Evolutionary conservation across 129 eudicot genomes (phyloP), one percentile per base, ranked within the genome.

Genomic region (Daucus carota): DNA sequence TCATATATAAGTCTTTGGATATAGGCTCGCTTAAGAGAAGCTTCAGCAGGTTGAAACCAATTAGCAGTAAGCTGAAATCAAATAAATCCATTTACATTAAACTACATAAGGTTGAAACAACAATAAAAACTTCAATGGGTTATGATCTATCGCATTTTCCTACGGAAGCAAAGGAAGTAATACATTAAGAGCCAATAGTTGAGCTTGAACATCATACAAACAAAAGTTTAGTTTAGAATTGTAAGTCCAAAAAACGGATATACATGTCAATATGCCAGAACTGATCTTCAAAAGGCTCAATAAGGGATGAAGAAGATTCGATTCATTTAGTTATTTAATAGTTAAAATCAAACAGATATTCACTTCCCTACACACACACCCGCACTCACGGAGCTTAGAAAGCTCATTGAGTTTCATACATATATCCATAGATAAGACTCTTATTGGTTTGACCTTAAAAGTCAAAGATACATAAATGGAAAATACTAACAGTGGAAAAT

Each of bases 31-130:
- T 93, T 93, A 6, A 86, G 84, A 63, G 92, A 93, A 48, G 93
- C 91, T 34, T 93, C 98, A 31, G 72, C 75, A 38, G 98, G 90
- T 29, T 80, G 84, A 84, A 93, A 93, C 98, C 98, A 93, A 83
- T 89, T 85, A 41, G 59, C 81, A 26, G 75, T 86, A 33, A 93
- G 92, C 98, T 93, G 91, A 50, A 85, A 87, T 22, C 32, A 45
- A 1, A 20, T 9, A 74, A 71, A 57, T n/a, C 10, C 66, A 31
- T 41, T 63, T 62, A 18, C 6, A 72, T 8, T 45, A 54, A 20
- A 26, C 28, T 15, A 73, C 26, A 32, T n/a, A 62, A 9, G 29
- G 32, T 3, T 48, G 9, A 32, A 33, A 16, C 70, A 63, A 16
- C 14, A n/a, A n/a, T 8, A 11, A n/a, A 57, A 57, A n/a, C 14